Conservation (phyloP, 2,329 filamentous ascomycete species). For the Ceratocystis ficicola region DNA sequence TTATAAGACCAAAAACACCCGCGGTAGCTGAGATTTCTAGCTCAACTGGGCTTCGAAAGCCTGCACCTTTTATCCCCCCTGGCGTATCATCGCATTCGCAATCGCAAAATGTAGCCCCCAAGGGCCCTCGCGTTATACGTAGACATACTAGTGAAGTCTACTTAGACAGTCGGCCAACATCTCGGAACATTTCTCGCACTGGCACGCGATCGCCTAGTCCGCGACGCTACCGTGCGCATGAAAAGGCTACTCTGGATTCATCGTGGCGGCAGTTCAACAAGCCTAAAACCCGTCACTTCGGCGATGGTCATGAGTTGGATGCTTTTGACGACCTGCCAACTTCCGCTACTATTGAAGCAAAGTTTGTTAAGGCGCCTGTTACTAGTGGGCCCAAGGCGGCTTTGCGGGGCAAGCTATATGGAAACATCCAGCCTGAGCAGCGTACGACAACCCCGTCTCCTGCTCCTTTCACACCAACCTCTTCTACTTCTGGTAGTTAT, state of each 20-base stretch:
- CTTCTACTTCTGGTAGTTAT: conserved; percentile 38
- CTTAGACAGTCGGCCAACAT: conserved; percentile 45
- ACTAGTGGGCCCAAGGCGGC: conserved; percentile 54
- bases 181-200: conserved; percentile 46
- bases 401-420: conserved; percentile 44
- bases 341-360: conserved; percentile 67
- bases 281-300: conserved; percentile 45
- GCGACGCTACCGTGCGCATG: conserved; percentile 31
- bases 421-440: conserved; percentile 41
- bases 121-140: conserved; percentile 55
- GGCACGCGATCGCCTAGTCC: conserved; percentile 51
- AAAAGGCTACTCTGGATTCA: conserved; percentile 24
- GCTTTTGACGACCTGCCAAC: conserved; percentile 91
- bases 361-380: conserved; percentile 68
- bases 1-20: conserved; percentile 57
- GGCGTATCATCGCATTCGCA: conserved; percentile 58
- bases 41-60: conserved; percentile 36
- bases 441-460: conserved; percentile 43
- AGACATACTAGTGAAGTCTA: conserved; percentile 71
- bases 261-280: conserved; percentile 24
- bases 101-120: conserved; percentile 66
- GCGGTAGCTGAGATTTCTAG: conserved; percentile 40
- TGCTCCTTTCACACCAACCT: conserved; percentile 47
- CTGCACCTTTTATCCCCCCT: conserved; percentile 62
- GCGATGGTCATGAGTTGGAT: conserved; percentile 84